Evolutionary conservation across 2,329 filamentous ascomycete genomes (phyloP), one percentile per base, ranked within the genome.

Genomic region (Ascosphaera apis): DNA sequence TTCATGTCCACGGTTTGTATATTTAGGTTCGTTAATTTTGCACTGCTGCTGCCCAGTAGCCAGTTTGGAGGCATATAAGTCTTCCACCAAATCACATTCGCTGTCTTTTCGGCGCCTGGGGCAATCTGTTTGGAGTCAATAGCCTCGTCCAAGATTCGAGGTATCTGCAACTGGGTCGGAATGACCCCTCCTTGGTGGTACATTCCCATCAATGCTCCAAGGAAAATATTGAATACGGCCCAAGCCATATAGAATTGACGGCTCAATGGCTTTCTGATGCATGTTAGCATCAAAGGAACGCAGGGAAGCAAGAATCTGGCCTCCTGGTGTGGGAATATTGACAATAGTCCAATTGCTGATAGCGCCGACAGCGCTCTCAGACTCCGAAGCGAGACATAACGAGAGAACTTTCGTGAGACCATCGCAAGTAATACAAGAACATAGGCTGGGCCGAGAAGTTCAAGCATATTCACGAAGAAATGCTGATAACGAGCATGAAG

Each of bases 401-500:
- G 40, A 5, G 49, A 45, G 32, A 48, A 43, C 30, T 46, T 43
- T 21, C 43, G 42, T 44, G 46, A 40, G 36, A 39, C 57, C 46
- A 78, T 63, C 8, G 53, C 52, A 13, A 48, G 30, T 8, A 54
- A 42, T 40, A 58, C 50, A 15, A 80, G 60, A 18, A 69, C 49
- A 25, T 68, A 63, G 6, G 72, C 76, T 3, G 78, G 79, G 1
- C 78, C 79, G 13, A 86, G 62, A 13, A 84, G 62, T 48, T 76
- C 65, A 42, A 77, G 69, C 11, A 83, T 55, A 47, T 83, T 84
- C 40, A 68, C 68, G 32, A 79, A 57, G 19, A 77, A 52, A 51
- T 84, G 78, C 50, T 83, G 77, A 50, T 83, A 81, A 63, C 71
- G 76, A 4, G 78, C 76, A 47, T 86, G 78, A 11, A 84, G 56